Base-by-base conservation (phyloP, 805 yeast species). In the Candida broadrunensis region DNA sequence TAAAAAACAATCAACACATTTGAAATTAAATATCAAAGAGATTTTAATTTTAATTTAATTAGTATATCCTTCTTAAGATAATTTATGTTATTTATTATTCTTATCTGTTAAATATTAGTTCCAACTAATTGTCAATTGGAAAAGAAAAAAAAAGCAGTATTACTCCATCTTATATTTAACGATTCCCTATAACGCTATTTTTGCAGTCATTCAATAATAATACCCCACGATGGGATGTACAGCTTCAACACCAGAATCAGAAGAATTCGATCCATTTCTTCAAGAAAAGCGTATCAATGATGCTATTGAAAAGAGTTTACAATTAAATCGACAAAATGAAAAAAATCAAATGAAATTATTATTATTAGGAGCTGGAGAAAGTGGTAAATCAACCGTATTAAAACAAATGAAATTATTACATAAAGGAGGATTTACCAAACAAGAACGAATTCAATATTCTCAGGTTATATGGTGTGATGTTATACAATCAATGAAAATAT, bases 401-500 rank as follows among this genome's bases (percentile, higher is more conserved):
- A 90, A 90, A 61, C 97, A 90, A 59, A 75, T 90, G 80, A 80
- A 85, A 51, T 70, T 93, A 14, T 61, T 89, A 32, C 97, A 93
- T 58, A 85, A 88, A 44, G 83, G 85, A 33, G 95, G 96, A 2
- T 93, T 91, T 65, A 71, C 85, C 1, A 77, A 76, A 37, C 85
- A 81, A 47, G 98, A 93, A 60, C 72, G 96, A 39, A 53, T 71
- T 33, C 90, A 86, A 58, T 93, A 89, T 60, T 61, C 85, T 2
- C 89, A 88, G 50, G 87, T 91, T 15, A 88, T 93, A 17, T 93
- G 97, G 97, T 85, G 85, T 12, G 97, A 91, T 62, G 79, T 93
- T 1, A 80, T 90, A 37, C 88, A 87, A 49, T 77, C 88, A 29
- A 88, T 90, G 93, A 81, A 85, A 56, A 62, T 61, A 18, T 65